These are phyloP conservation scores for Rhizophagus prolifer DNA, from an alignment of 192 early-diverging fungal species.

Conservation along the genomic window DNA sequence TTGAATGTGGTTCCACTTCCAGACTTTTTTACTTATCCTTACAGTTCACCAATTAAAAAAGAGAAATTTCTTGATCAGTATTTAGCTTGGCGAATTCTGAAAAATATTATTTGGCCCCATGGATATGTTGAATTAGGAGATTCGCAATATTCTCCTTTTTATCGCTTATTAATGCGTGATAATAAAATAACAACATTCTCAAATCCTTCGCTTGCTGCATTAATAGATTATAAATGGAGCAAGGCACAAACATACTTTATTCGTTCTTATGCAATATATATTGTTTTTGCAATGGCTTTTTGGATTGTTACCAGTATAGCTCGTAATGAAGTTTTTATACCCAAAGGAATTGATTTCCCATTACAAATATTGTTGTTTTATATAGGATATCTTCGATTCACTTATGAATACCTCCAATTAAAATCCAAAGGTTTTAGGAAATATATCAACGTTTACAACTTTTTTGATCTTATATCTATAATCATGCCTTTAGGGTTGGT, in stretches of 20 bases:
- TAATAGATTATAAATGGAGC: slow-evolving; percentile 12
- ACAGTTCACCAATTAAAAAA: neutral
- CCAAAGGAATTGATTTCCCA: neutral
- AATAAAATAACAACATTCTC: neutral
- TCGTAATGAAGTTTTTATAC: neutral
- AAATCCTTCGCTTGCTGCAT: slow-evolving; percentile 6
- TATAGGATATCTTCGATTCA: slow-evolving; percentile 5
- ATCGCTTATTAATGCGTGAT: neutral
- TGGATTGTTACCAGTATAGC: neutral
- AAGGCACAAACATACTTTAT: neutral
- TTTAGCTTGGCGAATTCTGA: neutral
- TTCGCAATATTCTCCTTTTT: neutral
- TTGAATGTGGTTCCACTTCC: neutral
- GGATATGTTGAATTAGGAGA: neutral
- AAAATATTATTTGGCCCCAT: neutral
- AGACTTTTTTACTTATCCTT: slow-evolving; percentile 2
- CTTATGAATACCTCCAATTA: neutral
- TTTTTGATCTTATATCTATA: neutral
- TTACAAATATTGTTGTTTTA: neutral
- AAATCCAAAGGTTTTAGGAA: neutral
- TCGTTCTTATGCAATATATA: neutral
- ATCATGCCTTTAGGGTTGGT: neutral
- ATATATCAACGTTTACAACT: neutral
- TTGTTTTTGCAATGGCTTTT: neutral
- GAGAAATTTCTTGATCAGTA: no score